phyloP scores from a whole-genome alignment of 495 filamentous ascomycete genomes.

The Hyaloscypha bicolor region DNA sequence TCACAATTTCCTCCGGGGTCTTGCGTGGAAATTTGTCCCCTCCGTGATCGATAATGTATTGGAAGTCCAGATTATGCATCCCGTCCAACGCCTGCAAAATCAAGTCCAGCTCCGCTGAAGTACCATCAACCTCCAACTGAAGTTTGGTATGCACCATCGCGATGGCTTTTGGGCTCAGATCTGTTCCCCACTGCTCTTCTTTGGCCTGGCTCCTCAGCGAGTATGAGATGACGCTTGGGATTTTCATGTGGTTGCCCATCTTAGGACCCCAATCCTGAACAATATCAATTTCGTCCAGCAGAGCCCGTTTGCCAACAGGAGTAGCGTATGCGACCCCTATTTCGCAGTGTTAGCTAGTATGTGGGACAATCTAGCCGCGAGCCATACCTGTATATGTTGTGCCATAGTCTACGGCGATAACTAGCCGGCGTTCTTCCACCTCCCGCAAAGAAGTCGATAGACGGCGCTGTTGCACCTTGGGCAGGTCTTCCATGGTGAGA shows the following conservation, averaged over 20 bases:
- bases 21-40: constrained; percentile 6
- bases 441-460: no score
- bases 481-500: no score
- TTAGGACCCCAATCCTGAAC: constrained; percentile 18
- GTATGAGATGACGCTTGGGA: constrained; percentile 25
- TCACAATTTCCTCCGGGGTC: constrained; percentile 17
- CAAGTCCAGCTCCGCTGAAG: constrained; percentile 18
- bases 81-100: constrained; percentile 22
- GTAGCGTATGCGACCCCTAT: constrained; percentile 22
- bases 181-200: constrained; percentile 21
- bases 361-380: background rate
- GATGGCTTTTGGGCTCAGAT: constrained; percentile 15
- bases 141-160: constrained; percentile 28
- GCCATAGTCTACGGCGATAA: constrained; percentile 29
- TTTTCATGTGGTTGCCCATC: constrained; percentile 10
- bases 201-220: background rate
- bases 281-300: constrained; percentile 14
- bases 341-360: background rate
- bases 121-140: constrained; percentile 17
- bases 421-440: constrained; percentile 7
- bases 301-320: constrained; percentile 2
- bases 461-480: no score
- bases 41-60: constrained; percentile 2
- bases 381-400: constrained; percentile 26
- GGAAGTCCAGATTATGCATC: constrained; percentile 22